Percentiles rank a stretch among this genome's conserved stretches.
phyloP scores from a whole-genome alignment of 805 yeast genomes.

The Cyberlindnera nakhonratchasimensis region DNA sequence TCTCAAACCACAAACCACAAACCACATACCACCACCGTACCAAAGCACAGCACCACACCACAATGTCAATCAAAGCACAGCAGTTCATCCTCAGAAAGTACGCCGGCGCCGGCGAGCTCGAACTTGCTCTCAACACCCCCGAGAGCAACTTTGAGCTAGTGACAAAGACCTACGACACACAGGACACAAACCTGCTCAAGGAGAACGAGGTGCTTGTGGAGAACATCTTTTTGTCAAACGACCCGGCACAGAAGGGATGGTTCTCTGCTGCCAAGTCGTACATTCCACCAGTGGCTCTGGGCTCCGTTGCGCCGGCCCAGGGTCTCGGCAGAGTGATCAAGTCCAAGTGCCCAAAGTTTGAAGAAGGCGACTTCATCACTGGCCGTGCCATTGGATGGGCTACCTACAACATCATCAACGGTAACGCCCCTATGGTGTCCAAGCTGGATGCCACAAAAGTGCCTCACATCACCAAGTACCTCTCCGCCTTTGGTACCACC shows the following conservation, averaged over 20 bases:
- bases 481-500: conserved; percentile 53
- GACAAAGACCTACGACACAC: conserved; percentile 21
- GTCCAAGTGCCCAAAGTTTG: conserved; percentile 39
- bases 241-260: conserved; percentile 63
- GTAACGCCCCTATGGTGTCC: conserved; percentile 1
- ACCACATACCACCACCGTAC: too few relatives aligned
- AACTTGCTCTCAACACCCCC: too few relatives aligned
- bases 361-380: conserved; percentile 42
- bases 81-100: too few relatives aligned
- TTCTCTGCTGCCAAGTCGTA: conserved; percentile 36
- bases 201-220: conserved; percentile 45
- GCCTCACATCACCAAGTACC: conserved; percentile 37
- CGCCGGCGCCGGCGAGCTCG: too few relatives aligned
- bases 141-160: conserved; percentile 31
- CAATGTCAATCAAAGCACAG: too few relatives aligned
- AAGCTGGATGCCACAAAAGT: conserved; percentile 21
- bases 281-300: conserved; percentile 34
- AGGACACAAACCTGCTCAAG: conserved; percentile 24
- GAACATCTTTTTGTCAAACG: conserved; percentile 47
- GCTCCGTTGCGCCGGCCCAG: conserved; percentile 44
- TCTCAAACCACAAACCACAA: too few relatives aligned
- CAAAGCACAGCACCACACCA: too few relatives aligned
- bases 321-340: conserved; percentile 51
- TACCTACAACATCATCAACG: conserved; percentile 38
- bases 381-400: conserved; percentile 46